Evolutionary conservation across 768 basidiomycete genomes (phyloP).

Genomic region (Cyathus striatus): DNA sequence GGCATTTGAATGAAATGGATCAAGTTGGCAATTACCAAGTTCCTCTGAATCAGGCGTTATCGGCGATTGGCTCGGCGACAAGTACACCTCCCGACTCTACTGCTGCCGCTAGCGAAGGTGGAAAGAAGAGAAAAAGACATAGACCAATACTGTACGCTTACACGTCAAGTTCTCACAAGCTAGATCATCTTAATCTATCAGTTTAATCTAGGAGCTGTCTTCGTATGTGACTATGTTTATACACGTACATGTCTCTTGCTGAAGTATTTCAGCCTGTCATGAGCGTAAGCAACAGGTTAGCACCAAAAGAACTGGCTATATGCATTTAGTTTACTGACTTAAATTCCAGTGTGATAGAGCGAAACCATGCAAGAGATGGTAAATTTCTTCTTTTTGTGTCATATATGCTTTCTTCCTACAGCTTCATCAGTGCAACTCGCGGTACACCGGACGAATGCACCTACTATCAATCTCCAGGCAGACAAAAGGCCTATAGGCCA

Average conservation of each 20-base stretch:
- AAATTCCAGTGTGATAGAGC: constrained; percentile 9
- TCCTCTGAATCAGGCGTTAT: too few species aligned
- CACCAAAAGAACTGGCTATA: not conserved
- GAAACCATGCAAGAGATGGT: constrained; percentile 12
- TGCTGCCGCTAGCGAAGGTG: not conserved
- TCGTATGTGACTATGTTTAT: constrained; percentile 4
- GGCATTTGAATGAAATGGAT: too few species aligned
- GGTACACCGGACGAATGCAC: constrained; percentile 5
- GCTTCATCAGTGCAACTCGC: constrained; percentile 2
- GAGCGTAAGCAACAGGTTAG: constrained; percentile 13
- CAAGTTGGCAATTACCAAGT: too few species aligned
- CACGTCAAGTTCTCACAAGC: not conserved
- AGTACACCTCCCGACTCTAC: not conserved
- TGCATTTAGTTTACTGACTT: not conserved
- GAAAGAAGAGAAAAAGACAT: constrained; percentile 9
- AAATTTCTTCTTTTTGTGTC: too few species aligned
- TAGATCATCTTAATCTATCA: too few species aligned
- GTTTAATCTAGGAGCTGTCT: constrained; percentile 14
- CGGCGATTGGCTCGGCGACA: constrained; percentile 11
- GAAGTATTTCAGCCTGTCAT: constrained; percentile 8
- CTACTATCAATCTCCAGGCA: constrained; percentile 2
- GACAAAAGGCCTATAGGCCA: constrained; percentile 1
- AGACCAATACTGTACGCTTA: constrained; percentile 8
- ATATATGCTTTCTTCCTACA: too few species aligned
- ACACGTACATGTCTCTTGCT: not conserved